Evolutionary conservation across 1,284 basidiomycete species (phyloP).

Genomic region (Ceratobasidium sp.): DNA sequence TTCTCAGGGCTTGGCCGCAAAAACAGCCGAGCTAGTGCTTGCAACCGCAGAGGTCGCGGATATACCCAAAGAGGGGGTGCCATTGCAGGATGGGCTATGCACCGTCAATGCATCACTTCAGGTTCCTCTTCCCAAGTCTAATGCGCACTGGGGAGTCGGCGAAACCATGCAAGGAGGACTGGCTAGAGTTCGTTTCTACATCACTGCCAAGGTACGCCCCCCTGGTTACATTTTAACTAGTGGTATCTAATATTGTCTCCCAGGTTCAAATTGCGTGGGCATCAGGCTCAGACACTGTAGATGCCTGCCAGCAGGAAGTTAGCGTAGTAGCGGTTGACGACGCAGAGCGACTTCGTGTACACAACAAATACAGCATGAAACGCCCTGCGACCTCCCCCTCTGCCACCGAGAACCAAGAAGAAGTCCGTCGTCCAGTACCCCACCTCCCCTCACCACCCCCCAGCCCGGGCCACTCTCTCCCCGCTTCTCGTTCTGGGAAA

Average conservation of each 20-base stretch:
- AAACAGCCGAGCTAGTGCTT: slow-evolving; percentile 63
- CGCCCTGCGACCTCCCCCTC: slow-evolving; percentile 25
- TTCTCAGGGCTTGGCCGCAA: slow-evolving; percentile 48
- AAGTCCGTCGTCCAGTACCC: slow-evolving; percentile 7
- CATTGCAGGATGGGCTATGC: slow-evolving; percentile 60
- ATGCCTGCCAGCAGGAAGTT: slow-evolving; percentile 74
- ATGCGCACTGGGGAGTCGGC: slow-evolving; percentile 73
- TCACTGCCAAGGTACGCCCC: slow-evolving; percentile 69
- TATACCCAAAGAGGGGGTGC: slow-evolving; percentile 60
- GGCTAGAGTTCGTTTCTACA: slow-evolving; percentile 73
- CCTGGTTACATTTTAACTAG: neutral
- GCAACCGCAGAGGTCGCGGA: slow-evolving; percentile 66
- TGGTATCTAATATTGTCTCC: slow-evolving; percentile 50
- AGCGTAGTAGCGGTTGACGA: slow-evolving; percentile 73
- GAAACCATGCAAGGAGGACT: slow-evolving; percentile 75
- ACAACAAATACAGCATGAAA: slow-evolving; percentile 64
- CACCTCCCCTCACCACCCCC: slow-evolving; percentile 40
- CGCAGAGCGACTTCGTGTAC: slow-evolving; percentile 71
- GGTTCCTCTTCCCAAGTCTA: slow-evolving; percentile 74
- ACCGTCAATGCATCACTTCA: slow-evolving; percentile 71
- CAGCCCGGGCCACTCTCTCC: slow-evolving; percentile 18
- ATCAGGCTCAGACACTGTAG: slow-evolving; percentile 59
- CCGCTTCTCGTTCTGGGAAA: slow-evolving; percentile 9
- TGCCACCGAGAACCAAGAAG: slow-evolving; percentile 16
- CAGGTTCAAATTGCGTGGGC: slow-evolving; percentile 4